Conservation (phyloP, 345 rosid species). For the Gossypium thurberi region DNA sequence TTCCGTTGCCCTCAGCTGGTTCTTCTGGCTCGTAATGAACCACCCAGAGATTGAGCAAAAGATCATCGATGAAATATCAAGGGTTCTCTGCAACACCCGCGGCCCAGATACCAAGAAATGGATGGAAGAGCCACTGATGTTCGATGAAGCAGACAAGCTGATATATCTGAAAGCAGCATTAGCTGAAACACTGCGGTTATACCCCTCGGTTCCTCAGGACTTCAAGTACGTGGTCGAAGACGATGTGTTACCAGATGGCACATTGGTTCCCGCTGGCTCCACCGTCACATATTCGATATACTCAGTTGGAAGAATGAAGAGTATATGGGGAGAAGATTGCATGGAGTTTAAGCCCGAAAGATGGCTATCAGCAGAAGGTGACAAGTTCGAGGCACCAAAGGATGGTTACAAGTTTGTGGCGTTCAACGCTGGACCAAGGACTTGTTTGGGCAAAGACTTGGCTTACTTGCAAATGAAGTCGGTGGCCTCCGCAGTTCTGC, state of each 20-base stretch:
- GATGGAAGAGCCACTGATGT: constrained; percentile 57
- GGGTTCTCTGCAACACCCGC: constrained; percentile 54
- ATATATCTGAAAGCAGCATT: constrained; percentile 77
- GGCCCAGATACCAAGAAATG: constrained; percentile 52
- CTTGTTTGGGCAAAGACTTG: constrained; percentile 85
- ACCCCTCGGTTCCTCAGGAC: constrained; percentile 86
- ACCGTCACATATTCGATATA: constrained; percentile 84
- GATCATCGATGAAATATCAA: constrained; percentile 50
- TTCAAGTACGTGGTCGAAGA: constrained; percentile 69
- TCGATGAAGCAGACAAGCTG: constrained; percentile 74
- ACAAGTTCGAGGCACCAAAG: constrained; percentile 58
- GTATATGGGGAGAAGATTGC: constrained; percentile 89
- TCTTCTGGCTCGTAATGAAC: constrained; percentile 85
- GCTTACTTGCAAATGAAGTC: constrained; percentile 91
- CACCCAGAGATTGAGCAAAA: constrained; percentile 51
- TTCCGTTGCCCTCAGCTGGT: constrained; percentile 90
- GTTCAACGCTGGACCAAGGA: constrained; percentile 89
- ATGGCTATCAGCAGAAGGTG: constrained; percentile 62
- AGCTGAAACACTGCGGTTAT: constrained; percentile 77
- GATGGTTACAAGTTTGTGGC: constrained; percentile 83
- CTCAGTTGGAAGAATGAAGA: constrained; percentile 80
- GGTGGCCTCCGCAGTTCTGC: constrained; percentile 71
- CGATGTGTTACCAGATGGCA: constrained; percentile 73
- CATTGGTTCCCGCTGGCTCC: constrained; percentile 72
- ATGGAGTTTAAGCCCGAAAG: constrained; percentile 72